Conservation (phyloP, 2,329 filamentous ascomycete species). For the Apiospora kogelbergensis region DNA sequence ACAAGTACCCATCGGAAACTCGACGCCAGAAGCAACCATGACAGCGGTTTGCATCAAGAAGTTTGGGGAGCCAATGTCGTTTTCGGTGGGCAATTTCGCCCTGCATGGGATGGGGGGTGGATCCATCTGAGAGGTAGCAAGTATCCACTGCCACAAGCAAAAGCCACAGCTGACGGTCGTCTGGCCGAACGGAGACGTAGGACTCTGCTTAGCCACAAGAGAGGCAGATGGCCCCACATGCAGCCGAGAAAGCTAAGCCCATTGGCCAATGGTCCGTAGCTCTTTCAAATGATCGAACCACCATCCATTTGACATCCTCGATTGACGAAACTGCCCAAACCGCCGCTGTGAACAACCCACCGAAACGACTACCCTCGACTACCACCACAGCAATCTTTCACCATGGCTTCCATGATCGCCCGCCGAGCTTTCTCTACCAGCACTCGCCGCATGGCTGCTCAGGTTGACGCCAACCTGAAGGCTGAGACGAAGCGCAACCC, state of each 20-base stretch:
- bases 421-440: conserved; percentile 57
- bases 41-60: neutral
- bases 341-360: neutral
- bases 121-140: too few relatives aligned
- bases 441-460: conserved; percentile 48
- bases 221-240: neutral
- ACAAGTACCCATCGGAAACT: neutral
- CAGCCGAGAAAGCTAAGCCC: neutral
- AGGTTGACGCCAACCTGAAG: conserved; percentile 46
- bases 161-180: neutral
- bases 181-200: neutral
- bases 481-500: conserved; percentile 58
- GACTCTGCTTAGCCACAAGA: neutral
- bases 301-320: conserved; percentile 1
- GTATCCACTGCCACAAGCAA: too few relatives aligned
- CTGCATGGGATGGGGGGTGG: too few relatives aligned
- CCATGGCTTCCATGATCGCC: conserved; percentile 58
- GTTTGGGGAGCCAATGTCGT: neutral
- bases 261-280: conserved; percentile 4
- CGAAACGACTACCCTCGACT: neutral
- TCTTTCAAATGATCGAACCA: conserved; percentile 5
- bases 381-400: conserved; percentile 15
- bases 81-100: neutral
- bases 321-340: conserved; percentile 3
- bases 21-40: neutral